Evolutionary conservation across 495 filamentous ascomycete genomes (phyloP).

Genomic region (Monascus purpureus): DNA sequence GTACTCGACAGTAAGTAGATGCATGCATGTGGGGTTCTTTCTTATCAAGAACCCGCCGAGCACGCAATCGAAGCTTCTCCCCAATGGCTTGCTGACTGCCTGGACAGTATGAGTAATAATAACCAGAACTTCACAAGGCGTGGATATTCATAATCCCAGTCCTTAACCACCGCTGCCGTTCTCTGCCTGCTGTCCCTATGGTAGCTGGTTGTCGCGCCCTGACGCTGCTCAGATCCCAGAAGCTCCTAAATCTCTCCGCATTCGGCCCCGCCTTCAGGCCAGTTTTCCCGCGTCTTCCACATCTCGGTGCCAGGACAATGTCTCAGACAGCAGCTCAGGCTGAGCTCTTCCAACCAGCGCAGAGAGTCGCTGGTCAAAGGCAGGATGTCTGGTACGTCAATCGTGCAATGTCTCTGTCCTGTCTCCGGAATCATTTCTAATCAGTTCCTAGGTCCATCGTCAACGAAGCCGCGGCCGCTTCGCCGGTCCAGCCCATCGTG

Average conservation of each 20-base stretch:
- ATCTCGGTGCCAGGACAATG: conserved; percentile 23
- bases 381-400: conserved; percentile 82
- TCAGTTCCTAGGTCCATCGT: conserved; percentile 60
- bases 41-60: too few relatives aligned
- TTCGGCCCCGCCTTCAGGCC: conserved; percentile 1
- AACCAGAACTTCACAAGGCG: too few relatives aligned
- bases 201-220: neutral
- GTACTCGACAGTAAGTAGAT: too few relatives aligned
- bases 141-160: too few relatives aligned
- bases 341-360: conserved; percentile 55
- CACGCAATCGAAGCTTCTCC: too few relatives aligned
- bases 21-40: too few relatives aligned
- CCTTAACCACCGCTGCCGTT: too few relatives aligned
- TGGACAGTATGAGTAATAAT: too few relatives aligned
- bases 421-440: conserved; percentile 4
- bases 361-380: conserved; percentile 61
- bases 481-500: conserved; percentile 78
- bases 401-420: neutral
- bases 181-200: too few relatives aligned
- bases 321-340: conserved; percentile 26
- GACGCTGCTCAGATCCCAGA: neutral
- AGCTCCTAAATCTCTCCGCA: conserved; percentile 1
- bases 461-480: conserved; percentile 79
- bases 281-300: conserved; percentile 11
- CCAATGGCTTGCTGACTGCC: too few relatives aligned